These are phyloP conservation scores for Mycosphaerelloides madeirae DNA, from an alignment of 2,329 filamentous ascomycete species.

Conservation along the genomic window DNA sequence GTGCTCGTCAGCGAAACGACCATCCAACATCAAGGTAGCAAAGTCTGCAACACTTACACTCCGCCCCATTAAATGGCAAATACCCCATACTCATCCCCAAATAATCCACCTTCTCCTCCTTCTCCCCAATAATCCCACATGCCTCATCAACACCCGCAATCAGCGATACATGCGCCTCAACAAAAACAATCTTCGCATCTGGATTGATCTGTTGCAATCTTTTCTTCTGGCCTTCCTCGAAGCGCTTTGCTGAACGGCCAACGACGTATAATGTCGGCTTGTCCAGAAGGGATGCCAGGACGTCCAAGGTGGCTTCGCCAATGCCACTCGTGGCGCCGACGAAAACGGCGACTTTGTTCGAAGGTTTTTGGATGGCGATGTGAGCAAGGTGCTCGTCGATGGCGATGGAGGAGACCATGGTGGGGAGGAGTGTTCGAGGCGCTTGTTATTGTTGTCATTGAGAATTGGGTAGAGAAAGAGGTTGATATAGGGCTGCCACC, in stretches of 20 bases:
- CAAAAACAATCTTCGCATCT: conserved; percentile 43
- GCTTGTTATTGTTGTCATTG: too few species aligned
- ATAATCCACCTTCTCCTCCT: conserved; percentile 49
- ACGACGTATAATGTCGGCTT: conserved; percentile 46
- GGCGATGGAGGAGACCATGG: too few species aligned
- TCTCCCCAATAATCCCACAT: conserved; percentile 45
- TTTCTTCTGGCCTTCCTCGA: conserved; percentile 39
- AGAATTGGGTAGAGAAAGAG: not conserved
- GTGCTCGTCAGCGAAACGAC: too few species aligned
- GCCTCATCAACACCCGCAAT: conserved; percentile 47
- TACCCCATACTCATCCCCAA: conserved; percentile 46
- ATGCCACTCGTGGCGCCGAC: conserved; percentile 51
- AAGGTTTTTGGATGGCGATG: conserved; percentile 31
- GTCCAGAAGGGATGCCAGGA: conserved; percentile 33
- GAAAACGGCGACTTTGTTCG: conserved; percentile 47
- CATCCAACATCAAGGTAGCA: too few species aligned
- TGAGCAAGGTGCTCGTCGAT: conserved; percentile 6
- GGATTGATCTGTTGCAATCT: conserved; percentile 45
- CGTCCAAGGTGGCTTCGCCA: conserved; percentile 45
- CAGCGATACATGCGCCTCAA: conserved; percentile 44
- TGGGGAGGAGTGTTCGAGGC: too few species aligned
- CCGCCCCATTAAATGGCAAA: conserved; percentile 25
- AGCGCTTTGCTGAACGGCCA: conserved; percentile 41
- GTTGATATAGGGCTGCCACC: not conserved
- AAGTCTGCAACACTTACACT: conserved; percentile 9